Conservation (phyloP, 306 rosid genomes). For the Vicia sativa region DNA sequence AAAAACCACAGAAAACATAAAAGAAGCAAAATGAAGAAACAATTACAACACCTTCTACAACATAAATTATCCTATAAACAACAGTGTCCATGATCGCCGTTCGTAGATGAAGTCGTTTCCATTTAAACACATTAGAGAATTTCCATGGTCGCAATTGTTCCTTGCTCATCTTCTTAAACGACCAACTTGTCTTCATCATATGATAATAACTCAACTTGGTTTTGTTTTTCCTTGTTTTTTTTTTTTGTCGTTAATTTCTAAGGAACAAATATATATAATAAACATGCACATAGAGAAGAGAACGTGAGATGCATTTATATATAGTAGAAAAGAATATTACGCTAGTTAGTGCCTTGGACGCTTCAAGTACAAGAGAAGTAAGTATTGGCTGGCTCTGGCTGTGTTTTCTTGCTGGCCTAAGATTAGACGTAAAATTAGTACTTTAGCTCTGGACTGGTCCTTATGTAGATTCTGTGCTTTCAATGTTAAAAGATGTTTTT, state of each 20-base stretch:
- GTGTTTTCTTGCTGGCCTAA: conserved; percentile 22
- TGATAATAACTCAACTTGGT: neutral
- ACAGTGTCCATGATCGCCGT: conserved; percentile 56
- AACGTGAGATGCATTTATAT: neutral
- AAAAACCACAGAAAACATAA: conserved; percentile 76
- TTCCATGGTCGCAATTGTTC: conserved; percentile 54
- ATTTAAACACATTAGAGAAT: conserved; percentile 44
- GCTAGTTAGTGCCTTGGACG: neutral
- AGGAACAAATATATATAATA: neutral
- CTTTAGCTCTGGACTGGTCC: conserved; percentile 9
- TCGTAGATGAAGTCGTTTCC: conserved; percentile 55
- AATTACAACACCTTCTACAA: conserved; percentile 65
- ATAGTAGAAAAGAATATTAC: neutral
- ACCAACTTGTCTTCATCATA: conserved; percentile 44
- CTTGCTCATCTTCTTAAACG: conserved; percentile 65
- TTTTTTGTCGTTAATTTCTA: neutral
- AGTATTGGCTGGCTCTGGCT: neutral
- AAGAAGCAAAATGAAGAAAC: conserved; percentile 67
- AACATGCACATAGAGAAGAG: neutral
- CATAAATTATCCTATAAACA: conserved; percentile 60
- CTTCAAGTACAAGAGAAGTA: neutral
- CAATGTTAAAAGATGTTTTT: neutral
- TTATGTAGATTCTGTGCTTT: neutral
- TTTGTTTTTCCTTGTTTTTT: neutral
- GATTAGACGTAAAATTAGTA: conserved; percentile 4